These are phyloP conservation scores for Glycine latifolia DNA, from an alignment of 306 rosid species.

Conservation along the genomic window DNA sequence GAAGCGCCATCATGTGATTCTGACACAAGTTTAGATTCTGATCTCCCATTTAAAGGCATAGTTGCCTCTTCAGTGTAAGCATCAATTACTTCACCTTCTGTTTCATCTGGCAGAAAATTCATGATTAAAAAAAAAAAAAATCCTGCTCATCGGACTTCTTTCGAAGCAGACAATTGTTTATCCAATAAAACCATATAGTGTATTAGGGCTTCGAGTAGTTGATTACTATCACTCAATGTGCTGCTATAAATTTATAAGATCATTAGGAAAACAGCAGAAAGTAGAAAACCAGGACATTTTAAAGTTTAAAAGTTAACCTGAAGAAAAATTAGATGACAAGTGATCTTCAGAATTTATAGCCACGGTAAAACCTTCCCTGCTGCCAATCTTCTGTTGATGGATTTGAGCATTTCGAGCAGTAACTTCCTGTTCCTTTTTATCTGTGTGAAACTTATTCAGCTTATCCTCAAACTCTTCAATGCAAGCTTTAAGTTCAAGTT, in stretches of 20 bases:
- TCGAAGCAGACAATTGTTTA: not conserved
- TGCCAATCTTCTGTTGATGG: conserved; percentile 69
- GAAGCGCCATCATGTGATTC: conserved; percentile 58
- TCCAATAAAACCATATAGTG: conserved; percentile 33
- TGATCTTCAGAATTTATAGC: conserved; percentile 53
- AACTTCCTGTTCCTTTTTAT: conserved; percentile 85
- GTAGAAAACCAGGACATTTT: not conserved
- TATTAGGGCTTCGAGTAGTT: not conserved
- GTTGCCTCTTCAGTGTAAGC: conserved; percentile 49
- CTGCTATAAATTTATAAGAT: not conserved
- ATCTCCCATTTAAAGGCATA: conserved; percentile 42
- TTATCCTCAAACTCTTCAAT: conserved; percentile 97
- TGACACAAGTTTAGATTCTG: conserved; percentile 37
- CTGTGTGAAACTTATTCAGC: conserved; percentile 77
- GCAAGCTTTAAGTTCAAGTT: conserved; percentile 78
- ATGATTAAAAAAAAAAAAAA: conserved; percentile 3
- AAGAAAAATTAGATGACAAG: conserved; percentile 55
- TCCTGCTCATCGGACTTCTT: not conserved
- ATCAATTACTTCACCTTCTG: conserved; percentile 71
- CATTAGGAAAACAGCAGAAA: conserved; percentile 27
- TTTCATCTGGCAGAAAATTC: conserved; percentile 46
- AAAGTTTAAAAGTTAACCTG: conserved; percentile 62
- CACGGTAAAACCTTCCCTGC: conserved; percentile 52
- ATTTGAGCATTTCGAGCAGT: conserved; percentile 83
- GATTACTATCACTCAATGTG: conserved; percentile 16